Conservation (phyloP, 352 stramenopile genomes). For the Thalassiosira hispida region DNA sequence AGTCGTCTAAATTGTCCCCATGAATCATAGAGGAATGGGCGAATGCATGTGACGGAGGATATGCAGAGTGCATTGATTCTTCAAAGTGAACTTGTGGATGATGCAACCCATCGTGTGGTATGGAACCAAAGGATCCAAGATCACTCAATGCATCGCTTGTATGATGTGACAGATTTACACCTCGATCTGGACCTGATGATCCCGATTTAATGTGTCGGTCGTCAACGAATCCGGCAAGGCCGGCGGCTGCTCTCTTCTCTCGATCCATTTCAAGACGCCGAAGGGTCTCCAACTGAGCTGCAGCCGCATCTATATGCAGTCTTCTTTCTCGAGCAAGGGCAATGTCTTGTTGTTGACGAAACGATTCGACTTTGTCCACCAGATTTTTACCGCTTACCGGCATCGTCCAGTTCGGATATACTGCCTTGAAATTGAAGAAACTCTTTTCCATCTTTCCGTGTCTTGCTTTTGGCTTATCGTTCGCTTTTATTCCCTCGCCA, state of each 20-base stretch:
- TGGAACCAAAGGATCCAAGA: conserved; percentile 31
- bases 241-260: conserved; percentile 35
- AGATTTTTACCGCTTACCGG: conserved; percentile 61
- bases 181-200: conserved; percentile 41
- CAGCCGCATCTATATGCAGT: conserved; percentile 75
- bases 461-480: conserved; percentile 57
- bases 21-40: conserved; percentile 32
- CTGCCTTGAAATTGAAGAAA: conserved; percentile 94
- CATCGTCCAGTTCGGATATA: conserved; percentile 73
- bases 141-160: conserved; percentile 26
- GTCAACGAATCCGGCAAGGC: conserved; percentile 32
- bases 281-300: conserved; percentile 74
- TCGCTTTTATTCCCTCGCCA: conserved; percentile 43
- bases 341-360: conserved; percentile 55
- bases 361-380: conserved; percentile 68
- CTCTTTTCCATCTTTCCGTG: conserved; percentile 96
- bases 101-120: conserved; percentile 32
- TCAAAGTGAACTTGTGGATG: conserved; percentile 46
- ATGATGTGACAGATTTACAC: conserved; percentile 11
- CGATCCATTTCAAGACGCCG: conserved; percentile 60
- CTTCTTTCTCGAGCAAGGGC: conserved; percentile 66
- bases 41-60: conserved; percentile 39
- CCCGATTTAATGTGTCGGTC: conserved; percentile 31
- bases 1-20: background rate
- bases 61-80: conserved; percentile 43